Percentiles rank a stretch among this genome's conserved stretches.
These are phyloP conservation scores for Fraxinus albicans DNA, from an alignment of 305 asterid species.

Conservation along the genomic window DNA sequence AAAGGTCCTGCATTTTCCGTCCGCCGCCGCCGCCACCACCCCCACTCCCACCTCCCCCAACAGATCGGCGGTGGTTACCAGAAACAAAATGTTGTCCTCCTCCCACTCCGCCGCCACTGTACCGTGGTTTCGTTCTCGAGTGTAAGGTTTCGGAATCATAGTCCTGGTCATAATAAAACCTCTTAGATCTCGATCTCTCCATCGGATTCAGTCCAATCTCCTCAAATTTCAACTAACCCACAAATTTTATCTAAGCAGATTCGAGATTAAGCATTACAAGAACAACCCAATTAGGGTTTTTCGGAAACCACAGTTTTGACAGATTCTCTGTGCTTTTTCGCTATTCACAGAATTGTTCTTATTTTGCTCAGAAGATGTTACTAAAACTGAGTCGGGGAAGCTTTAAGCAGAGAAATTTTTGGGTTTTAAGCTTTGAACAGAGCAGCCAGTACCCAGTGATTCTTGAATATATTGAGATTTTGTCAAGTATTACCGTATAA, in stretches of 20 bases:
- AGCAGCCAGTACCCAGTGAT: neutral
- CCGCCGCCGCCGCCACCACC: conserved; percentile 30
- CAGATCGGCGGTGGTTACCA: conserved; percentile 52
- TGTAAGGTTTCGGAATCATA: conserved; percentile 63
- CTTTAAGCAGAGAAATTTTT: neutral
- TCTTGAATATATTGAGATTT: neutral
- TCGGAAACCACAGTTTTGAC: neutral
- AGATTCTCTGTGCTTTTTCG: neutral
- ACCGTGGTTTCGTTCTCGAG: conserved; percentile 62
- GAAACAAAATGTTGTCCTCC: conserved; percentile 46
- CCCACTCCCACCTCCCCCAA: conserved; percentile 11
- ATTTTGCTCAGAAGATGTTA: neutral
- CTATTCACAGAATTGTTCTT: neutral
- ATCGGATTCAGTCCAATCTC: conserved; percentile 28
- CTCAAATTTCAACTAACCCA: neutral
- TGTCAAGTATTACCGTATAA: neutral
- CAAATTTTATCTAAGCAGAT: neutral
- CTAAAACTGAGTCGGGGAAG: neutral
- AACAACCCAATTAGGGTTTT: neutral
- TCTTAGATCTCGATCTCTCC: conserved; percentile 95
- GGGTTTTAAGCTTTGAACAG: neutral
- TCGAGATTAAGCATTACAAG: neutral
- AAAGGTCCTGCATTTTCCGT: conserved; percentile 56
- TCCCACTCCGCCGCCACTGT: conserved; percentile 42
- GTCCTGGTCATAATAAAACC: conserved; percentile 88